Evolutionary conservation across 352 stramenopile species (phyloP), one percentile per base, ranked within the genome.

Genomic region (Pythium phragmiticola): DNA sequence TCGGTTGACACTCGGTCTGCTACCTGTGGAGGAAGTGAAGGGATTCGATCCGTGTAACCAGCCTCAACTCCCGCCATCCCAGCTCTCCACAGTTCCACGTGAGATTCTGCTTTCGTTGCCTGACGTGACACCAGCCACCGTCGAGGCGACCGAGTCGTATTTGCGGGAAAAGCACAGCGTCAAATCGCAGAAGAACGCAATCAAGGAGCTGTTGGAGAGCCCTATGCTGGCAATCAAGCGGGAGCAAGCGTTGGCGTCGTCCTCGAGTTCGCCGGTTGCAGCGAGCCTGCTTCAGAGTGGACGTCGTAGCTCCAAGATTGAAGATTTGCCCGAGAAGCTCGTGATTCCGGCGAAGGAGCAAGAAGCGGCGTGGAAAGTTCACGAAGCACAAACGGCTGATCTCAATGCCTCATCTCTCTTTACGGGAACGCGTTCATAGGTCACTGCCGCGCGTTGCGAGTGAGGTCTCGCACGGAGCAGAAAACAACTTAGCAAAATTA

Each of bases 41-140:
- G 82, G 84, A 8, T 82, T 93, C 45, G 84, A 93, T 55, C 84
- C 84, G n/a, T 84, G 78, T 59, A 88, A 93, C 62, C 84, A 93
- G 58, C 84, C 84, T 0, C 56, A 68, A 47, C 75, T 76, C 16
- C 76, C 80, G 2, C 69, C 69, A 7, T 76, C 73, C 7, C 65
- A 68, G 30, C 64, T 93, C 1, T 89, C 72, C 57, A 33, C 58
- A 13, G 50, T 67, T 19, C 84, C 84, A 2, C 82, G 82, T 23
- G 70, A 82, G 14, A 78, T 90, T 39, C 53, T 93, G 43, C 59
- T 88, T 11, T 86, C 80, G 19, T 68, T 93, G 48, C 80, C 78
- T 0, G 77, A 85, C 9, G 70, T 89, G 14, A 76, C 72, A 0
- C 43, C 63, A 14, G 39, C 55, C 3, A 72, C 80, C 6, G 60